Evolutionary conservation across 169 alveolate species (phyloP), one percentile per base, ranked within the genome.

Genomic region (Theileria equi): DNA sequence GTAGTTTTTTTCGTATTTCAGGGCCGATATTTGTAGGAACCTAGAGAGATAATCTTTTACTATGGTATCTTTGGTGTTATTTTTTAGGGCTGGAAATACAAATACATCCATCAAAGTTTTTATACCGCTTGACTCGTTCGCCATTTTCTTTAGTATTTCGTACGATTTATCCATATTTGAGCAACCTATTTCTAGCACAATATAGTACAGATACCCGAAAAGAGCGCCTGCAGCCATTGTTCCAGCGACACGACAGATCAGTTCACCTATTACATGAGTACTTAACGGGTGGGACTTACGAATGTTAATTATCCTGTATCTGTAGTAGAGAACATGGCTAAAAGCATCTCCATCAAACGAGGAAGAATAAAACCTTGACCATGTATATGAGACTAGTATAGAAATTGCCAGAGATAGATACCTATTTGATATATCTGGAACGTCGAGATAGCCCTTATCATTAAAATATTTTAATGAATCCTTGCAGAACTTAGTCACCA

Each of bases 311-410:
- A 74, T 17, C 40, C 80, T 36, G 44, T 74, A 74, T 23, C 35
- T 21, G 64, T 69, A 66, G 71, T 65, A 60, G 34, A 74, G 36
- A 10, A 74, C 35, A 36, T 74, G 84, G 55, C 65, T 64, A 38
- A 74, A 74, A 7, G 80, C 72, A 28, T 74, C 72, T n/a, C 84
- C 84, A 17, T 74, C 84, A 44, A 64, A 74, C 7, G 63, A 58
- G 40, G 34, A 53, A 8, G 73, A 34, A 8, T 48, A 13, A 16
- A 5, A n/a, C 2, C 44, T 1, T 1, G 49, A 25, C 84, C 84
- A 74, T 41, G 53, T 16, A 25, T 19, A 63, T 16, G 57, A 26
- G 16, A 66, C 58, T 25, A 40, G 25, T 10, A 5, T 36, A 10
- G 74, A 19, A 19, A 57, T 19, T 10, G 53, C 8, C 17, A 31